phyloP scores from a whole-genome alignment of 495 filamentous ascomycete genomes.

The Tuber aestivum region DNA sequence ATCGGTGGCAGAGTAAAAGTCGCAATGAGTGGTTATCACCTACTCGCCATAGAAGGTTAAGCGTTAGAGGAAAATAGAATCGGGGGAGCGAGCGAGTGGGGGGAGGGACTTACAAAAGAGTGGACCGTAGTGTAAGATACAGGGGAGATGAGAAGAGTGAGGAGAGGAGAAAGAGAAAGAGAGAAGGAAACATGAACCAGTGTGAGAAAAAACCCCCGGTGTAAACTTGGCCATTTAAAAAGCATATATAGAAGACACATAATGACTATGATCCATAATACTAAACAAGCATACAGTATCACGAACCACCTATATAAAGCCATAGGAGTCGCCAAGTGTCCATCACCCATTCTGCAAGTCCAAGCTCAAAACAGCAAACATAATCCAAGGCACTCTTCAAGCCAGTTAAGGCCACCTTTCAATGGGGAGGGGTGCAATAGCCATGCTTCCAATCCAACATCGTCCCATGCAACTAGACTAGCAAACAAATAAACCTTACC shows the following conservation, averaged over 20 bases:
- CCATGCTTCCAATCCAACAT: background rate
- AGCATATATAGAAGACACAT: background rate
- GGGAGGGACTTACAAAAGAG: background rate
- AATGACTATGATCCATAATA: background rate
- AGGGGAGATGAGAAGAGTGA: background rate
- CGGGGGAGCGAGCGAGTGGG: background rate
- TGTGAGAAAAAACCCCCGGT: too few relatives aligned
- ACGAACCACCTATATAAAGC: background rate
- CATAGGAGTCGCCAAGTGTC: background rate
- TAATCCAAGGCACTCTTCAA: background rate
- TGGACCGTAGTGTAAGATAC: background rate
- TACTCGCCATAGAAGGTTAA: background rate
- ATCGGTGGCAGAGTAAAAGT: background rate
- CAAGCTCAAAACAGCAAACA: background rate
- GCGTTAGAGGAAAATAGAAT: background rate
- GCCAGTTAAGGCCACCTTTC: background rate
- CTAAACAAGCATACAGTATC: background rate
- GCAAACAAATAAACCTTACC: background rate
- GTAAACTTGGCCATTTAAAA: background rate
- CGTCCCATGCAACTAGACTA: too few relatives aligned
- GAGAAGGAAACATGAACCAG: too few relatives aligned
- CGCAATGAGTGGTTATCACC: background rate
- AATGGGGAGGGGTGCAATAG: background rate
- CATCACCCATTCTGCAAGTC: background rate
- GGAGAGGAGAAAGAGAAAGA: background rate